Percentiles rank a stretch among this genome's conserved stretches.
Evolutionary conservation across 2,329 filamentous ascomycete species (phyloP).

Genomic region (Hypocrella siamensis): DNA sequence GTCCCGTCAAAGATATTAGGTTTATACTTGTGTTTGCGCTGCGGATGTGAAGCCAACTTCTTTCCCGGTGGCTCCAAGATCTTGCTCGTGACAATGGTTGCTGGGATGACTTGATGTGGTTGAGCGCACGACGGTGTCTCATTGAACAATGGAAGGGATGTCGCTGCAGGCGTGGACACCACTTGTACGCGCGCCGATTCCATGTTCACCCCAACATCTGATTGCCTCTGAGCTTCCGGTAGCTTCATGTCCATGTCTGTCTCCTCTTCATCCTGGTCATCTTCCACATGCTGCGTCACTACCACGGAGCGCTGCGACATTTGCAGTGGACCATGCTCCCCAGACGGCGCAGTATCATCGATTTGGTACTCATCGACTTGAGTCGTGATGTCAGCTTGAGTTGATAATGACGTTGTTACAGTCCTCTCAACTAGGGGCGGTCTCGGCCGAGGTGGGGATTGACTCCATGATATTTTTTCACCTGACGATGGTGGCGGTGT

Average conservation of each 20-base stretch:
- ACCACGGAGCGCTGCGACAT: too few relatives aligned
- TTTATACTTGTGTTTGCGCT: constrained; percentile 12
- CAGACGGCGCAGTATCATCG: too few relatives aligned
- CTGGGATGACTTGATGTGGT: constrained; percentile 9
- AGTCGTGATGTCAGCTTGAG: too few relatives aligned
- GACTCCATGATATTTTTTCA: too few relatives aligned
- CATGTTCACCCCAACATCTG: constrained; percentile 10
- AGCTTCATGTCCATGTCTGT: constrained; percentile 19
- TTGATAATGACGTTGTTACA: too few relatives aligned
- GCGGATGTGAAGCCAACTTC: constrained; percentile 2
- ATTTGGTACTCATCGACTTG: not conserved
- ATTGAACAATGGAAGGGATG: constrained; percentile 4
- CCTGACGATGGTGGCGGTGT: too few relatives aligned
- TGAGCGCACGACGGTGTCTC: constrained; percentile 19
- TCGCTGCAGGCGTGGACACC: constrained; percentile 4
- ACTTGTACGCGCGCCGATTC: constrained; percentile 7
- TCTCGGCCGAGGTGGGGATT: too few relatives aligned
- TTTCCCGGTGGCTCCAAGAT: constrained; percentile 1
- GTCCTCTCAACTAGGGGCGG: too few relatives aligned
- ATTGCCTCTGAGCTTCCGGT: constrained; percentile 11
- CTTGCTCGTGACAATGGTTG: constrained; percentile 4
- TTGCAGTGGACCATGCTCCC: too few relatives aligned
- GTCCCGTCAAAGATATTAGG: constrained; percentile 8
- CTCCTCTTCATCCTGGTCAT: constrained; percentile 16
- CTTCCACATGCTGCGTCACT: not conserved